Evolutionary conservation across 1,139 yeast species (phyloP), one percentile per base, ranked within the genome.

Genomic region (Sugiyamaella xylanicola): DNA sequence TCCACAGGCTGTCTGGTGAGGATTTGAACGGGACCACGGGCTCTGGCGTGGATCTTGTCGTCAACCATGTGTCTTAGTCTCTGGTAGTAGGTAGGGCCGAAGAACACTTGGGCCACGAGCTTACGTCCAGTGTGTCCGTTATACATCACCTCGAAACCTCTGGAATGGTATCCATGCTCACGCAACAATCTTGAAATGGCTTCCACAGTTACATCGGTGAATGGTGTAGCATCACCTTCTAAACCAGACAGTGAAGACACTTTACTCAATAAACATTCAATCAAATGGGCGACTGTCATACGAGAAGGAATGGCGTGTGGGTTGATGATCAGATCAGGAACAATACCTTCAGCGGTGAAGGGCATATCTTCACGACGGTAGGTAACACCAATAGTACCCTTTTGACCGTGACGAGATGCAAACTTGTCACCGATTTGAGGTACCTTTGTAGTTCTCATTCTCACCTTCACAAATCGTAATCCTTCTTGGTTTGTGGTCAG

Each of bases 241-340:
- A 88, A 82, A 67, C 99, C 99, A 48, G 96, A 85, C 65, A 93
- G 79, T 1, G 98, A 86, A 5, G 98, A 93, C 48, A 95, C 98
- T 75, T 95, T 93, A 54, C 96, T 87, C 67, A 95, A 79, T 71
- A 93, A 79, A 85, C 99, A 95, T 77, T 93, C 99, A 74, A 93
- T 93, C 78, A 93, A 87, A 80, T 95, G 99, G 56, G 99, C 99
- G 59, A 93, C 99, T 50, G 99, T 93, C 99, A 93, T 93, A 82
- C 99, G 97, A 57, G 99, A 93, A 65, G 99, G 99, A 82, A 93
- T 93, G 70, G 99, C 99, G 75, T 93, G 99, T 0, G 99, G 99
- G 73, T 93, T 93, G 72, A 93, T 93, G 68, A 93, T 89, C 71
- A 93, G 81, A 77, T 93, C 99, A 3, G 99, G 99, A 36, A 92